These are phyloP conservation scores for Leccinellum albellum DNA, from an alignment of 768 basidiomycete species.

Conservation along the genomic window DNA sequence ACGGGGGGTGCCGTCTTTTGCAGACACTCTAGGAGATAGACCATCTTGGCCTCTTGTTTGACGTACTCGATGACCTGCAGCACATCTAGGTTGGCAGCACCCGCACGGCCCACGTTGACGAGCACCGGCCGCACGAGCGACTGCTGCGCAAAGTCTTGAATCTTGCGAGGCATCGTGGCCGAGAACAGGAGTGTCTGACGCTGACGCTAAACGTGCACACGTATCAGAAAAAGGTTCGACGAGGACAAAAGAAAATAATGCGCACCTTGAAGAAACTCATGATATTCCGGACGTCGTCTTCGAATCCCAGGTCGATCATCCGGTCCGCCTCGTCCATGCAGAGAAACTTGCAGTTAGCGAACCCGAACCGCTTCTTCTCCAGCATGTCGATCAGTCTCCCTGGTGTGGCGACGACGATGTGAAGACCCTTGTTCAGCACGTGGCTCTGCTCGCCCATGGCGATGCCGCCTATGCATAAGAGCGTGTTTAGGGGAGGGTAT, in stretches of 20 bases:
- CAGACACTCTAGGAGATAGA: slow-evolving; percentile 93
- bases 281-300: slow-evolving; percentile 97
- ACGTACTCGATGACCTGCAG: slow-evolving; percentile 97
- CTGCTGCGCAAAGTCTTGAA: slow-evolving; percentile 97
- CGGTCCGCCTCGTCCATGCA: slow-evolving; percentile 99
- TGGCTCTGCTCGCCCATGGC: slow-evolving; percentile 98
- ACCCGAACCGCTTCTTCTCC: slow-evolving; percentile 89
- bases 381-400: slow-evolving; percentile 97
- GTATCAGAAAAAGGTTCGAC: not conserved
- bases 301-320: slow-evolving; percentile 99
- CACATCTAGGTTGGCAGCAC: slow-evolving; percentile 95
- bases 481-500: slow-evolving; percentile 82
- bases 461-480: slow-evolving; percentile 96
- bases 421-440: slow-evolving; percentile 84
- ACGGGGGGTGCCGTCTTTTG: slow-evolving; percentile 99
- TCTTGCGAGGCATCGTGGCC: slow-evolving; percentile 98
- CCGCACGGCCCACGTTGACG: slow-evolving; percentile 97
- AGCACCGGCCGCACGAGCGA: slow-evolving; percentile 92
- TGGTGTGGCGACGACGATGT: slow-evolving; percentile 95
- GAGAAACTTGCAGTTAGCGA: slow-evolving; percentile 91
- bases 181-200: slow-evolving; percentile 96
- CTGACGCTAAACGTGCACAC: slow-evolving; percentile 59
- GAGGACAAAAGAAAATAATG: not conserved
- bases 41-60: slow-evolving; percentile 99
- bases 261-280: slow-evolving; percentile 97